A percentile compares a stretch with the other conserved stretches of the same genome.
These are phyloP conservation scores for Scenedesmus sp. DNA, from an alignment of 163 green algal genomes.

Conservation along the genomic window DNA sequence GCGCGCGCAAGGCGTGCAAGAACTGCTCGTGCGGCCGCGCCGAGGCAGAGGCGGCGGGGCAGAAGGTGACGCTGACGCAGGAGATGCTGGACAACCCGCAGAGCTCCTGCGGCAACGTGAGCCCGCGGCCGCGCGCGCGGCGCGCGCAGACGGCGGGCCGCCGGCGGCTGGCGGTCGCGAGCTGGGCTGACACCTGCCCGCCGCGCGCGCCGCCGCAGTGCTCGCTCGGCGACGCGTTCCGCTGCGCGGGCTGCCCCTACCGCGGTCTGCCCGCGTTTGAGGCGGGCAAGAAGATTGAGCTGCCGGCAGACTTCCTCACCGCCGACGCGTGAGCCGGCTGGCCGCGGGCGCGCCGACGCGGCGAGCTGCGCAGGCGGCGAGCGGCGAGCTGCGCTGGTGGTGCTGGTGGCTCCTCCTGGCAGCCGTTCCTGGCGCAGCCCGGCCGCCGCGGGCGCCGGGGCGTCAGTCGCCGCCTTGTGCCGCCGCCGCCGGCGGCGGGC, in stretches of 20 bases:
- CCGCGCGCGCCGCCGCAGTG: constrained; percentile 71
- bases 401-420: too few species aligned
- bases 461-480: too few species aligned
- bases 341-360: too few species aligned
- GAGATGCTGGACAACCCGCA: constrained; percentile 95
- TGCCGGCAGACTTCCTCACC: constrained; percentile 68
- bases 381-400: too few species aligned
- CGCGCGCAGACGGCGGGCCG: too few species aligned
- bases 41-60: constrained; percentile 69
- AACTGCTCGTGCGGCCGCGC: constrained; percentile 96
- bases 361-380: too few species aligned
- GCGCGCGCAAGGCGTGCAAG: constrained; percentile 88
- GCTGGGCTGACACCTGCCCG: background rate
- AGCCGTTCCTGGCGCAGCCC: too few species aligned
- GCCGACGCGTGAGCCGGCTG: constrained; percentile 31
- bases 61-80: constrained; percentile 72
- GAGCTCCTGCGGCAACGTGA: constrained; percentile 90
- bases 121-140: too few species aligned
- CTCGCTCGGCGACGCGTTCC: constrained; percentile 92
- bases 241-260: constrained; percentile 93
- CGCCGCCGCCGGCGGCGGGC: too few species aligned
- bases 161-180: background rate
- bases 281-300: constrained; percentile 89
- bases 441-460: too few species aligned
- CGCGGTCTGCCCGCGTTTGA: constrained; percentile 91